Conservation (phyloP, 768 basidiomycete genomes). For the Crassisporium funariophilum region DNA sequence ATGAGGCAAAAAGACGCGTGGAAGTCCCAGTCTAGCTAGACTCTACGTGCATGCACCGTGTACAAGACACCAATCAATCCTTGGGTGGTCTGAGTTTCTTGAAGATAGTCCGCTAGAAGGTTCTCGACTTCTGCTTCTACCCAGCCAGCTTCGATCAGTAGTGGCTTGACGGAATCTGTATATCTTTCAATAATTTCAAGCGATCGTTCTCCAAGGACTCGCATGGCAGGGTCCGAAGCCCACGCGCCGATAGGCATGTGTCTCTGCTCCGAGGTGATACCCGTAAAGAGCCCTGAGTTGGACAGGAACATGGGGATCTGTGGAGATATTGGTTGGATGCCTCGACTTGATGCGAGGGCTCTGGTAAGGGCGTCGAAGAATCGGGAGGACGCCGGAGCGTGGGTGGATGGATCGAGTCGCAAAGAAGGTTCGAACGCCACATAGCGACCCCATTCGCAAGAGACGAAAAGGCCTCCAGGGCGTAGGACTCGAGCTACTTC, state of each 20-base stretch:
- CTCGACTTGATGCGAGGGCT: conserved; percentile 34
- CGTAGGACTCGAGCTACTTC: conserved; percentile 68
- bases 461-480: conserved; percentile 71
- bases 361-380: conserved; percentile 41
- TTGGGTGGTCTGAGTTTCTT: conserved; percentile 46
- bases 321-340: conserved; percentile 40
- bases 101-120: conserved; percentile 42
- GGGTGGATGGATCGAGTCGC: conserved; percentile 30
- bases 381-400: conserved; percentile 40
- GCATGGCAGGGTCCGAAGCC: conserved; percentile 37
- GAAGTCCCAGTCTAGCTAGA: conserved; percentile 8
- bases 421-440: conserved; percentile 39
- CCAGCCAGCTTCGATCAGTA: conserved; percentile 45
- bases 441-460: conserved; percentile 54
- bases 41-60: conserved; percentile 47
- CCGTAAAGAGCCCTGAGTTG: conserved; percentile 40
- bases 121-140: conserved; percentile 36
- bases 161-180: conserved; percentile 48
- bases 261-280: conserved; percentile 34
- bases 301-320: conserved; percentile 40
- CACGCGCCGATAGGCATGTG: conserved; percentile 62
- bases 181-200: conserved; percentile 42
- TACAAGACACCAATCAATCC: conserved; percentile 54
- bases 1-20: no score
- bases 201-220: conserved; percentile 43